A percentile compares a stretch with the other conserved stretches of the same genome.
Conservation (phyloP, 2,329 filamentous ascomycete species). For the Neonectria ditissima region DNA sequence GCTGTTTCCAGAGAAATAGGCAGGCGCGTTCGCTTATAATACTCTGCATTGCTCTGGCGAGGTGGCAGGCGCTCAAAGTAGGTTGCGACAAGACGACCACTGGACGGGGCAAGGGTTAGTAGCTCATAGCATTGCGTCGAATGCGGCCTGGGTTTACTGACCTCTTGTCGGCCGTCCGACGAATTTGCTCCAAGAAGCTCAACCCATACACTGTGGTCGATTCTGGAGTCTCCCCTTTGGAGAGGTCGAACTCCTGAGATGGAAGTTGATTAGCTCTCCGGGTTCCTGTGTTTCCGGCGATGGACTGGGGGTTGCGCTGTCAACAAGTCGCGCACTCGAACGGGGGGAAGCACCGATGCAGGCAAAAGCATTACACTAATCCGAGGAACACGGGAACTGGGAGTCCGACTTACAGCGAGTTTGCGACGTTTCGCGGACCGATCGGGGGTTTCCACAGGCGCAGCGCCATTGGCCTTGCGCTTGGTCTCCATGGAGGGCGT, state of each 20-base stretch:
- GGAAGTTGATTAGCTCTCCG: slow-evolving; percentile 25
- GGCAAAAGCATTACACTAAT: not conserved
- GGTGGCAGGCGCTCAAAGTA: slow-evolving; percentile 81
- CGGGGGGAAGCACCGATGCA: not conserved
- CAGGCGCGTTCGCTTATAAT: slow-evolving; percentile 81
- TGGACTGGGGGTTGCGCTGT: slow-evolving; percentile 3
- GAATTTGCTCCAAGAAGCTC: slow-evolving; percentile 80
- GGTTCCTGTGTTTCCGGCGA: not conserved
- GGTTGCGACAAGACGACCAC: slow-evolving; percentile 79
- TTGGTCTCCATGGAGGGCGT: slow-evolving; percentile 65
- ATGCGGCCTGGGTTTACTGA: slow-evolving; percentile 56
- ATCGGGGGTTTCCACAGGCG: slow-evolving; percentile 61
- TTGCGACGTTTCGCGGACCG: slow-evolving; percentile 68
- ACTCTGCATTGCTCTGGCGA: slow-evolving; percentile 73
- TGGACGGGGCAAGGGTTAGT: slow-evolving; percentile 49
- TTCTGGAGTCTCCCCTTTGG: slow-evolving; percentile 71
- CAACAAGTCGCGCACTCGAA: slow-evolving; percentile 22
- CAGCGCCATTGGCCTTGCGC: slow-evolving; percentile 64
- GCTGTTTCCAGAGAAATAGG: slow-evolving; percentile 84
- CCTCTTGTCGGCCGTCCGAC: slow-evolving; percentile 84
- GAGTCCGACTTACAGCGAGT: slow-evolving; percentile 60
- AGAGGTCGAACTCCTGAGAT: slow-evolving; percentile 58
- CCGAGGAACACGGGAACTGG: slow-evolving; percentile 9
- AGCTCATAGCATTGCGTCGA: slow-evolving; percentile 11
- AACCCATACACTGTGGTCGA: slow-evolving; percentile 79